A percentile compares a stretch with the other conserved stretches of the same genome.
phyloP scores from a whole-genome alignment of 306 rosid genomes.

The Sechiopsis laciniata region DNA sequence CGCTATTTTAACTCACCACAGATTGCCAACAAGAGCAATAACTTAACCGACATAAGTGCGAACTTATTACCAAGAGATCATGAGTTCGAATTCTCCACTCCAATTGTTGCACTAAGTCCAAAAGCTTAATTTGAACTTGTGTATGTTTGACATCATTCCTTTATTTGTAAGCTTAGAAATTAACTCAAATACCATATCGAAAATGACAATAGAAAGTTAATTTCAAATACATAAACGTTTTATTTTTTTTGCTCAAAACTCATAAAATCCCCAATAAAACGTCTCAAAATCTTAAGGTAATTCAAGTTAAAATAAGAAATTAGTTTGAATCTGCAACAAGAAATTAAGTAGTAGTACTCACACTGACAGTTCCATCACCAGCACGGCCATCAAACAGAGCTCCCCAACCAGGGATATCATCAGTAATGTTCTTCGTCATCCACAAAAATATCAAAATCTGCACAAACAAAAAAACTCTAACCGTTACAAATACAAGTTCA shows the following conservation, averaged over 20 bases:
- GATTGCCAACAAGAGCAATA: too few relatives aligned
- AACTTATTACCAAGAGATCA: too few relatives aligned
- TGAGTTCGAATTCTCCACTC: too few relatives aligned
- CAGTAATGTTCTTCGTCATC: conserved; percentile 89
- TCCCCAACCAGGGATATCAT: conserved; percentile 94
- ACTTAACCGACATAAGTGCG: too few relatives aligned
- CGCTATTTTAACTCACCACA: too few relatives aligned
- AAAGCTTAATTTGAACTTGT: not conserved
- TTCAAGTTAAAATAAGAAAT: not conserved
- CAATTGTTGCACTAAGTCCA: not conserved
- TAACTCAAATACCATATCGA: too few relatives aligned
- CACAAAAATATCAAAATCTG: conserved; percentile 65
- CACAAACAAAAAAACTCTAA: not conserved
- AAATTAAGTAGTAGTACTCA: conserved; percentile 30
- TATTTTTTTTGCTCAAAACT: not conserved
- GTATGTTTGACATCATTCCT: not conserved
- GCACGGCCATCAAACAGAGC: conserved; percentile 61
- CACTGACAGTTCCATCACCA: conserved; percentile 87
- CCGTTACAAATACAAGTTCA: not conserved
- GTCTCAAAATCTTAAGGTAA: not conserved
- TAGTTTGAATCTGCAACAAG: not conserved
- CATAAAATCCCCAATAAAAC: not conserved
- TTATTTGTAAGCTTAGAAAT: too few relatives aligned
- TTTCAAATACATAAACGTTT: not conserved
- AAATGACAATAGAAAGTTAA: not conserved